Percentiles rank a stretch among this genome's conserved stretches.
phyloP scores from a whole-genome alignment of 1,284 basidiomycete species.

The Papiliotrema terrestris region DNA sequence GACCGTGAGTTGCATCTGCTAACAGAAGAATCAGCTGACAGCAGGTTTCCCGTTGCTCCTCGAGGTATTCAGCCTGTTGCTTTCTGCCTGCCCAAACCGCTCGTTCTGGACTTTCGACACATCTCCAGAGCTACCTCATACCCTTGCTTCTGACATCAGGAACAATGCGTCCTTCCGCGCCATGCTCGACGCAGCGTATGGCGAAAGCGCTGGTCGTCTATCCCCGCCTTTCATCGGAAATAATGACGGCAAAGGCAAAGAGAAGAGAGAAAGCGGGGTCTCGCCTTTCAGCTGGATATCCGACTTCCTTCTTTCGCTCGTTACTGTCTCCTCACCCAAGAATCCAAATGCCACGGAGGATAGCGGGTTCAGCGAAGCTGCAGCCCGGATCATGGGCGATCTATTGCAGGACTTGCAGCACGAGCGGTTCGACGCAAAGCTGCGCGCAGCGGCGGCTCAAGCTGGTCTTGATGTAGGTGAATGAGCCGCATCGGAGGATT shows the following conservation, averaged over 20 bases:
- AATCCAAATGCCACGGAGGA: constrained; percentile 8
- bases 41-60: constrained; percentile 66
- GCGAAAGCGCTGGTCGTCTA: background rate
- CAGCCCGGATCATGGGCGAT: constrained; percentile 66
- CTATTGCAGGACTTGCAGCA: constrained; percentile 75
- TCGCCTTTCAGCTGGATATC: constrained; percentile 31
- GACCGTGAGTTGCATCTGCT: constrained; percentile 43
- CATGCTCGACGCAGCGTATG: constrained; percentile 48
- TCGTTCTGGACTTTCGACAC: constrained; percentile 64
- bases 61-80: constrained; percentile 48
- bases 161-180: constrained; percentile 64
- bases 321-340: constrained; percentile 6
- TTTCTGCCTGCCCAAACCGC: constrained; percentile 58
- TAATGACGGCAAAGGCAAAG: constrained; percentile 20
- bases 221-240: background rate
- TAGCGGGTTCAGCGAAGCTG: constrained; percentile 62
- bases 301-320: constrained; percentile 32
- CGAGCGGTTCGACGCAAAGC: constrained; percentile 57
- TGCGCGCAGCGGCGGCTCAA: constrained; percentile 60
- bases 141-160: constrained; percentile 75
- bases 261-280: constrained; percentile 8
- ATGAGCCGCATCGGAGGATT: constrained; percentile 34
- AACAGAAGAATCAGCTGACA: constrained; percentile 13
- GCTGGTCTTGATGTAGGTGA: constrained; percentile 61
- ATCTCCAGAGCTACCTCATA: constrained; percentile 55